Evolutionary conservation across 2,329 filamentous ascomycete species (phyloP).

Genomic region (Botryosphaeria dothidea): DNA sequence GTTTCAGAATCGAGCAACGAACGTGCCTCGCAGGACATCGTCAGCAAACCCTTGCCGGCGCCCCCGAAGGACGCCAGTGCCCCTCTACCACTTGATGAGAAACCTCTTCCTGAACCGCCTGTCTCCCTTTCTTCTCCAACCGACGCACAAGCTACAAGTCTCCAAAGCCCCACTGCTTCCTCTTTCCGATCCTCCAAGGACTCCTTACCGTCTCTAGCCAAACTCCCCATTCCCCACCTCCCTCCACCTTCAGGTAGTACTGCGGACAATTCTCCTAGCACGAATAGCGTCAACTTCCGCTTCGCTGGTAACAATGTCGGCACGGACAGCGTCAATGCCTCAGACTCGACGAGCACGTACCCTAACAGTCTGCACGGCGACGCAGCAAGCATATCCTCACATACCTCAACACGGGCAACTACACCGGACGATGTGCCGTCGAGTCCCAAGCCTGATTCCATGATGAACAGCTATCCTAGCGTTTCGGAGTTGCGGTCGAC

Average conservation of each 20-base stretch:
- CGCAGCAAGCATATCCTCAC: constrained; percentile 76
- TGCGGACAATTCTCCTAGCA: constrained; percentile 19
- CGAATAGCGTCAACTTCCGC: constrained; percentile 21
- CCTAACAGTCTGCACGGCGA: constrained; percentile 73
- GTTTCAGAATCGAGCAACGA: constrained; percentile 5
- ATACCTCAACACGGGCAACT: constrained; percentile 82
- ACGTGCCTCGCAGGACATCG: constrained; percentile 25
- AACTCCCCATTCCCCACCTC: constrained; percentile 30
- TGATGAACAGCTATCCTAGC: constrained; percentile 64
- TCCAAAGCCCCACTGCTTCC: constrained; percentile 35
- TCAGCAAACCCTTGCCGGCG: constrained; percentile 39
- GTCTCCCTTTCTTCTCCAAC: constrained; percentile 37
- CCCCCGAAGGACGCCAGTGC: constrained; percentile 38
- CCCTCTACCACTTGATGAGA: constrained; percentile 55
- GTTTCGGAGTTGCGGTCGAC: constrained; percentile 63
- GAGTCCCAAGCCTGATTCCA: constrained; percentile 59
- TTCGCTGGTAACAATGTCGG: constrained; percentile 31
- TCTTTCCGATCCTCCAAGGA: constrained; percentile 52
- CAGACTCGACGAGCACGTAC: constrained; percentile 77
- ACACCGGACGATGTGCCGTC: constrained; percentile 69
- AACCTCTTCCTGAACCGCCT: constrained; percentile 68
- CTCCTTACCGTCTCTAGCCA: constrained; percentile 43
- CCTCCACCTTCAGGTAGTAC: constrained; percentile 25
- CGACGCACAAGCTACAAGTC: constrained; percentile 24
- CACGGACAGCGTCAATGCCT: constrained; percentile 69